Evolutionary conservation across 2,329 filamentous ascomycete species (phyloP).

Genomic region (Colletotrichum incanum): DNA sequence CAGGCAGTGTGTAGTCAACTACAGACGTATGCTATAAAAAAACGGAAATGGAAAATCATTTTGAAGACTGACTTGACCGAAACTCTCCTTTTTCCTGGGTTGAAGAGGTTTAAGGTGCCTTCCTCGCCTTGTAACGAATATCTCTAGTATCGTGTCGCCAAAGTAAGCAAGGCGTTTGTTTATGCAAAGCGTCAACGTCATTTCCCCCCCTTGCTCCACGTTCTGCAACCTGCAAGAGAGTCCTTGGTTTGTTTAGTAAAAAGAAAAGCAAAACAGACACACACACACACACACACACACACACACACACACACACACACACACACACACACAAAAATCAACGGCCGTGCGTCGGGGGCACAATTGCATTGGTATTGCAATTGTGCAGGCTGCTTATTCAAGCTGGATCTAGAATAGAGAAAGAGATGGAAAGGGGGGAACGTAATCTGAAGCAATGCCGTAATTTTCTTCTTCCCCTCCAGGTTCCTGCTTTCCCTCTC

Average conservation of each 20-base stretch:
- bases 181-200: neutral
- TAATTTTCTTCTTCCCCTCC: neutral
- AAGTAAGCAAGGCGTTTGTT: neutral
- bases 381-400: neutral
- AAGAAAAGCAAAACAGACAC: too few species aligned
- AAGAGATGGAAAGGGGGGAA: neutral
- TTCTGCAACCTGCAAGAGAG: neutral
- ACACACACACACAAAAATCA: too few species aligned
- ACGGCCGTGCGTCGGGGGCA: neutral
- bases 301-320: too few species aligned
- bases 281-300: too few species aligned
- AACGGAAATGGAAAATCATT: slow-evolving; percentile 15
- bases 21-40: slow-evolving; percentile 7
- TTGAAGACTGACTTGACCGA: neutral
- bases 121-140: neutral
- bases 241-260: neutral
- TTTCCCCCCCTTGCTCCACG: neutral
- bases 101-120: neutral
- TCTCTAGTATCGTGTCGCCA: neutral
- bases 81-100: neutral
- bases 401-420: neutral
- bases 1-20: slow-evolving; percentile 22
- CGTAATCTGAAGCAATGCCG: neutral
- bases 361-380: neutral
- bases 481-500: neutral